phyloP scores from a whole-genome alignment of 192 early-diverging fungal species.

The Mortierella alpina region DNA sequence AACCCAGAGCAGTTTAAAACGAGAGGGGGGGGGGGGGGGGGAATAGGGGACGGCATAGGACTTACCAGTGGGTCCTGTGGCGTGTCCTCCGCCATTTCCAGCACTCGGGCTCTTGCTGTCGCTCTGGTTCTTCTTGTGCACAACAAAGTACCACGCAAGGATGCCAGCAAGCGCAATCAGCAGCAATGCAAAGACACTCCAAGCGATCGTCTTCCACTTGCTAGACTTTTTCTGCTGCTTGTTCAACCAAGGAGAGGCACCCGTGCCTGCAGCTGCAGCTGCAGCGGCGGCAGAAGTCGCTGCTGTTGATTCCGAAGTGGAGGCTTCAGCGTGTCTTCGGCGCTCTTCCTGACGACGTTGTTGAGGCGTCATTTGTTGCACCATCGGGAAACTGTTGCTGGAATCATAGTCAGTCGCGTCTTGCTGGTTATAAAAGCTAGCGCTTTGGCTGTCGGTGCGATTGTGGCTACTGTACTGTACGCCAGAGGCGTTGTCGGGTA shows the following conservation, averaged over 20 bases:
- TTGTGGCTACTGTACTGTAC: not conserved
- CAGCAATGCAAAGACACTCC: slow-evolving; percentile 9
- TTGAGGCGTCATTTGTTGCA: slow-evolving; percentile 28
- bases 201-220: slow-evolving; percentile 35
- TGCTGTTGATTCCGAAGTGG: slow-evolving; percentile 1
- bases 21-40: no score
- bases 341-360: slow-evolving; percentile 43
- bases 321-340: slow-evolving; percentile 13
- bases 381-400: not conserved
- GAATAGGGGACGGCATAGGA: no score
- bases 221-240: slow-evolving; percentile 29
- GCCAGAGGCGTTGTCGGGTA: not conserved
- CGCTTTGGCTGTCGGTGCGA: not conserved
- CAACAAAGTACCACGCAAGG: slow-evolving; percentile 45
- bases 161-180: slow-evolving; percentile 20
- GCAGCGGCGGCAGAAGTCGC: slow-evolving; percentile 7
- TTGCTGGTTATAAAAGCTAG: slow-evolving; percentile 1
- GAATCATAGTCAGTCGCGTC: slow-evolving; percentile 3
- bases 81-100: not conserved
- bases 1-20: no score
- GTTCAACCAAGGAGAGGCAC: slow-evolving; percentile 30
- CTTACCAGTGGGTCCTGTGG: slow-evolving; percentile 29
- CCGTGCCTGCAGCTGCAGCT: slow-evolving; percentile 19
- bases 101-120: not conserved
- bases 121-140: slow-evolving; percentile 32